Base-by-base conservation (phyloP, 2,329 filamentous ascomycete genomes). In the Fusarium sp. region DNA sequence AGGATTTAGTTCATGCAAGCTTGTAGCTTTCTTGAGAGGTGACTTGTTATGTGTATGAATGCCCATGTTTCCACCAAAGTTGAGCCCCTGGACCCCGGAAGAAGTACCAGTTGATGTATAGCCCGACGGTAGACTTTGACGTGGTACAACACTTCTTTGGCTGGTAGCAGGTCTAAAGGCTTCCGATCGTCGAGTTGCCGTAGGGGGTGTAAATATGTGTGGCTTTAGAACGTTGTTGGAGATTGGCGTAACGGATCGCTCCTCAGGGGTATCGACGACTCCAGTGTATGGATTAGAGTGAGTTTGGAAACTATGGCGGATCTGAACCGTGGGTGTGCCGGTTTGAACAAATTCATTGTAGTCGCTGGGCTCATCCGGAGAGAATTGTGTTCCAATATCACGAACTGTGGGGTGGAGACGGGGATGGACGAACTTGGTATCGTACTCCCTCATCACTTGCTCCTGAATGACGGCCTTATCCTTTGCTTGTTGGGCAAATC, bases 361-460 rank as follows among this genome's bases (percentile, higher is more conserved):
- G 34, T 82, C 79, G 9, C 77, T 73, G 10, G 79, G 79, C 10
- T 82, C 79, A 16, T 85, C 82, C 45, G 80, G 79, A 38, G 88
- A 88, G 61, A 91, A 90, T 78, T 98, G 95, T 1, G 92, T 96
- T 8, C 89, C 92, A 2, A 95, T 93, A 88, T 89, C 86, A 55
- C 87, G 81, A 69, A 97, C 92, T 7, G 92, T 84, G 9, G 91
- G 92, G 72, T 97, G 92, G n/a, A 97, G 87, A 12, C 90, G 87
- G 3, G 96, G 96, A 75, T 97, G 93, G 1, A 99, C 96, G 75
- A 91, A 97, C 81, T 99, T 99, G 72, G 89, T 92, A 77, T 98
- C 93, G 77, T 99, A 99, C 80, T 99, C 96, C 77, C 94, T 91
- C 80, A 98, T 85, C 7, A 98, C 95, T 79, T 98, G 92, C 72